A percentile compares a stretch with the other conserved stretches of the same genome.
Evolutionary conservation across 2,329 filamentous ascomycete species (phyloP).

Genomic region (Exophiala phaeomuriformis): DNA sequence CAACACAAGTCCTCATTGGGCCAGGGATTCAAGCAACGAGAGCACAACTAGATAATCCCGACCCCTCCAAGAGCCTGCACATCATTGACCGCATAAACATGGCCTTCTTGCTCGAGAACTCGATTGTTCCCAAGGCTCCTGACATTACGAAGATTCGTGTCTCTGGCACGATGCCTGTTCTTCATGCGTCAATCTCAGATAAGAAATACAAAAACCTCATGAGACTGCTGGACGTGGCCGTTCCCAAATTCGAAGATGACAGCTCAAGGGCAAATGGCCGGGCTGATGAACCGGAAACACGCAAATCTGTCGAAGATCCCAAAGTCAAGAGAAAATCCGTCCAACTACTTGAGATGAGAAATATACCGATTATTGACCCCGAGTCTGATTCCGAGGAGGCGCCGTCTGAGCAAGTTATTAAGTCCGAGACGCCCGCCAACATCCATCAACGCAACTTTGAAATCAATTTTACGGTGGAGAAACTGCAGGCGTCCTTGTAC

Average conservation of each 20-base stretch:
- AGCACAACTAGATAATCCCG: slow-evolving; percentile 63
- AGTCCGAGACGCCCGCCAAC: slow-evolving; percentile 47
- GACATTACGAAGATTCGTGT: slow-evolving; percentile 88
- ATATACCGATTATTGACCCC: slow-evolving; percentile 72
- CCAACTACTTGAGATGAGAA: slow-evolving; percentile 48
- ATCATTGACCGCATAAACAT: slow-evolving; percentile 96
- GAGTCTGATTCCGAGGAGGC: slow-evolving; percentile 54
- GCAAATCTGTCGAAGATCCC: slow-evolving; percentile 24
- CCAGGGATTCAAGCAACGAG: slow-evolving; percentile 88
- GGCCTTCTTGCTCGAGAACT: slow-evolving; percentile 91
- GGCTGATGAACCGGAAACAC: slow-evolving; percentile 32
- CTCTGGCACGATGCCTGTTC: slow-evolving; percentile 81
- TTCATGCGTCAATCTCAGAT: slow-evolving; percentile 88
- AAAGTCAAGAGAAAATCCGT: slow-evolving; percentile 34
- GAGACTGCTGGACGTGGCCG: slow-evolving; percentile 89
- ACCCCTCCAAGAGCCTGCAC: slow-evolving; percentile 66
- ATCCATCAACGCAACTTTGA: slow-evolving; percentile 88
- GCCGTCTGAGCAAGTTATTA: slow-evolving; percentile 59
- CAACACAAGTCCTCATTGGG: slow-evolving; percentile 90
- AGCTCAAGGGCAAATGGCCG: slow-evolving; percentile 30
- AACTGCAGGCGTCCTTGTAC: slow-evolving; percentile 85
- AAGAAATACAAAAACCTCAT: slow-evolving; percentile 95
- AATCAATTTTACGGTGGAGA: slow-evolving; percentile 93
- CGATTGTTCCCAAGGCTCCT: slow-evolving; percentile 90
- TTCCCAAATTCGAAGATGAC: slow-evolving; percentile 67